Base-by-base conservation (phyloP, 1,284 basidiomycete species). In the Jaminaea rosea region DNA sequence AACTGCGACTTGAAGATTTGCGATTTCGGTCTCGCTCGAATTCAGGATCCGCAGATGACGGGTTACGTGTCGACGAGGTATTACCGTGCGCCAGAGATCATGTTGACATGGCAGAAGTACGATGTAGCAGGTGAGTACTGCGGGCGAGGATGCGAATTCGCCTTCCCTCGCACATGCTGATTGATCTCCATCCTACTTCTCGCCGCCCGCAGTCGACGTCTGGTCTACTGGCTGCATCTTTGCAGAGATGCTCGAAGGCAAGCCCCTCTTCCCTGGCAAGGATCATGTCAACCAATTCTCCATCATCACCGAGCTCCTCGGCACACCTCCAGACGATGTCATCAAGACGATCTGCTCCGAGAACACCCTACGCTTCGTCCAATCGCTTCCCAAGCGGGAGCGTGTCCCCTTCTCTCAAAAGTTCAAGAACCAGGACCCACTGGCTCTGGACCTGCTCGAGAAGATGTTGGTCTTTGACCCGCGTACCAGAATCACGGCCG, bases 51-150 rank as follows among this genome's bases (percentile, higher is more conserved):
- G 7, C 94, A 98, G 76, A 98, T 99, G 94, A 98, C 94, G 4
- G 94, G 94, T 58, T 99, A 98, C 75, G 93, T 98, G 60, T 97
- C 92, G 57, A 99, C 93, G 53, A 82, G 94, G 66, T 98, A 98
- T 78, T 98, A 99, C 77, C 86, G 94, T 50, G 94, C 93, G 3
- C 93, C 93, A 6, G 93, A 99, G 77, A 98, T 99, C 79, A 99
- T 99, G 94, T 82, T 99, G 73, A 99, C 93, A 44, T 98, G 94
- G 94, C 93, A 98, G 76, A 98, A 98, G 79, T 98, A 98, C 79
- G 94, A 98, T 75, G 93, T 97, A 51, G 94, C 58, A 19, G 55
- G 55, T 57, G 52, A 53, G 48, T 47, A 24, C 10, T 32, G 46
- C 29, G 15, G 8, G 29, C 29, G 29, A 8, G 15, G 29, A 15